Evolutionary conservation across 2,329 filamentous ascomycete genomes (phyloP).

Genomic region (Cladobotryum protrusum): DNA sequence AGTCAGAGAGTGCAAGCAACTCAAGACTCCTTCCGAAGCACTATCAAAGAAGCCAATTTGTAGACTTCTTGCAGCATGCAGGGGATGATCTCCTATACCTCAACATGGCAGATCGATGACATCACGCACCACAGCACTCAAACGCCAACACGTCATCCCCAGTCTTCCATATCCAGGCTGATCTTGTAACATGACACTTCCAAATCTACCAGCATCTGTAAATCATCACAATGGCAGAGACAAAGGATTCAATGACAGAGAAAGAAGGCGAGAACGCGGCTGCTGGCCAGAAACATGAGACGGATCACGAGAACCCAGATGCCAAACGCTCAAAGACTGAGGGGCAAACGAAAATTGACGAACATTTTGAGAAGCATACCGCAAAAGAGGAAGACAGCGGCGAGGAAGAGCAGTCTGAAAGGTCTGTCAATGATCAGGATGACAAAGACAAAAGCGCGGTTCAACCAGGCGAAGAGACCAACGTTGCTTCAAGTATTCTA

Average conservation of each 20-base stretch:
- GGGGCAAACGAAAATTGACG: constrained; percentile 13
- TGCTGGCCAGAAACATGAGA: constrained; percentile 21
- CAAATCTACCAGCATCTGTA: too few species aligned
- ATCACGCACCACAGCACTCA: constrained; percentile 14
- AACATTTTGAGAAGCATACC: not conserved
- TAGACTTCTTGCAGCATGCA: not conserved
- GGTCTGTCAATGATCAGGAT: not conserved
- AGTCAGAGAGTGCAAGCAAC: not conserved
- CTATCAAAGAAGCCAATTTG: not conserved
- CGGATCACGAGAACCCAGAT: constrained; percentile 19
- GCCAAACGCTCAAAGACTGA: constrained; percentile 23
- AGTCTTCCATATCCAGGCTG: too few species aligned
- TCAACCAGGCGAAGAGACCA: constrained; percentile 17
- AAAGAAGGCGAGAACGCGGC: too few species aligned
- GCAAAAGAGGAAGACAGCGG: not conserved
- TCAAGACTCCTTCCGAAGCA: not conserved
- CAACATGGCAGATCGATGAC: constrained; percentile 17
- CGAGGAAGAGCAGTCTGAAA: not conserved
- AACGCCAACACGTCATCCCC: too few species aligned
- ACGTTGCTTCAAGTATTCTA: constrained; percentile 51
- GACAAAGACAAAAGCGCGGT: constrained; percentile 10
- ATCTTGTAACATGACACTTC: too few species aligned
- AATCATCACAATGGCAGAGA: too few species aligned
- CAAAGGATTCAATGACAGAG: too few species aligned
- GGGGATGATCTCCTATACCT: not conserved